Percentiles rank a stretch among this genome's conserved stretches.
Conservation (phyloP, 164 flowering plant species). For the Houttuynia cordata region DNA sequence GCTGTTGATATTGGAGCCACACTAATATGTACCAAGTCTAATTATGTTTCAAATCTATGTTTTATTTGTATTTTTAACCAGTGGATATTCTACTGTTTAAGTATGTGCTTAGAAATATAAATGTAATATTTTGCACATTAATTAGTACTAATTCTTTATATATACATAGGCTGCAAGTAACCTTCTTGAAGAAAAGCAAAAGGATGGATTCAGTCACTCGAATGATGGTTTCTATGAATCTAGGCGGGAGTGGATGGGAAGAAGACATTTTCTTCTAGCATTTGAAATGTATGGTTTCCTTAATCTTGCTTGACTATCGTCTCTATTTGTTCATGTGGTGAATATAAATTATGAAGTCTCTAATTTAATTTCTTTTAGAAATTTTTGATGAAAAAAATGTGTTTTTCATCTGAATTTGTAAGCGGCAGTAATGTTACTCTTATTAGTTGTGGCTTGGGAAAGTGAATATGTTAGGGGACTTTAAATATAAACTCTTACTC, state of each 20-base stretch:
- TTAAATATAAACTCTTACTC: neutral
- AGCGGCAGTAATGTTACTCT: neutral
- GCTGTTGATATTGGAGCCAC: neutral
- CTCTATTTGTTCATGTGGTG: neutral
- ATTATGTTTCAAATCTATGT: too few relatives aligned
- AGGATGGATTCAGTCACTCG: slow-evolving; percentile 43
- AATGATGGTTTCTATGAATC: slow-evolving; percentile 89
- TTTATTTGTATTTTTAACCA: too few relatives aligned
- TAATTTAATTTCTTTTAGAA: neutral
- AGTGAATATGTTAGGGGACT: too few relatives aligned
- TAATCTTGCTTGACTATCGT: neutral
- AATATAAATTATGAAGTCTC: too few relatives aligned
- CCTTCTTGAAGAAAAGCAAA: slow-evolving; percentile 64
- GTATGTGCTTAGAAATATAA: too few relatives aligned
- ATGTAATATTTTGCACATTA: too few relatives aligned
- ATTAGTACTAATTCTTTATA: slow-evolving; percentile 2
- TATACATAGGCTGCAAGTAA: slow-evolving; percentile 47
- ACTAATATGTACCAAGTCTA: neutral
- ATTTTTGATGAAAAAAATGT: too few relatives aligned
- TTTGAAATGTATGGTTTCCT: slow-evolving; percentile 44
- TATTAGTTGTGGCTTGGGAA: too few relatives aligned
- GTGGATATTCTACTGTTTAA: too few relatives aligned
- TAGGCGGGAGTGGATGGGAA: slow-evolving; percentile 94
- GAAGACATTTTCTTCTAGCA: slow-evolving; percentile 76
- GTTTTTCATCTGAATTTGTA: neutral